Conservation (phyloP, 2,329 filamentous ascomycete species). For the Paraphaeosphaeria sporulosa region DNA sequence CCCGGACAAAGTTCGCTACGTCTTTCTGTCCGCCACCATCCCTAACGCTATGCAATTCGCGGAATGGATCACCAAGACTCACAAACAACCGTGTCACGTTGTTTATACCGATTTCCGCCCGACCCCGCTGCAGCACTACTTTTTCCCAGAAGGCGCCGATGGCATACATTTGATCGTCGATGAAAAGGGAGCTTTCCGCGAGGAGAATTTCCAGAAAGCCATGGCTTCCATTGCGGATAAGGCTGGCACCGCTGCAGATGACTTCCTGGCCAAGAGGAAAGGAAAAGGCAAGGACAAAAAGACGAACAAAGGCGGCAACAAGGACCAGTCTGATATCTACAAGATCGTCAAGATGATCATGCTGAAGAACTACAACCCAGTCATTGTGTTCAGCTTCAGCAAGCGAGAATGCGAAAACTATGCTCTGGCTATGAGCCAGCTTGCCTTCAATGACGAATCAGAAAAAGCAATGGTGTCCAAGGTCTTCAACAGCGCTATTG, state of each 20-base stretch:
- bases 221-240: slow-evolving; percentile 90
- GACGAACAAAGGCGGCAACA: slow-evolving; percentile 82
- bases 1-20: slow-evolving; percentile 98
- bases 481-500: slow-evolving; percentile 92
- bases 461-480: slow-evolving; percentile 94
- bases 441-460: slow-evolving; percentile 95
- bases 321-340: slow-evolving; percentile 78
- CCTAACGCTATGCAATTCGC: slow-evolving; percentile 99
- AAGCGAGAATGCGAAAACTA: slow-evolving; percentile 95
- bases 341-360: slow-evolving; percentile 99
- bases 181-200: slow-evolving; percentile 94
- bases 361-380: slow-evolving; percentile 94
- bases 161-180: slow-evolving; percentile 95
- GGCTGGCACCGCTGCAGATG: slow-evolving; percentile 82
- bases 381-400: slow-evolving; percentile 99
- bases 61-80: slow-evolving; percentile 98
- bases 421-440: slow-evolving; percentile 82
- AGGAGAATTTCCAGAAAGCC: slow-evolving; percentile 96
- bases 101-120: slow-evolving; percentile 99
- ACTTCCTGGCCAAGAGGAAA: slow-evolving; percentile 80
- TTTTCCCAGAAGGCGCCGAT: slow-evolving; percentile 90
- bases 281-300: slow-evolving; percentile 93
- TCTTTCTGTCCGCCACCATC: slow-evolving; percentile 97
- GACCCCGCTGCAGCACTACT: slow-evolving; percentile 96
- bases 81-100: slow-evolving; percentile 96